Percentiles rank a stretch among this genome's conserved stretches.
These are phyloP conservation scores for Fagopyrum esculentum DNA, from an alignment of 148 eudicot species.

Conservation along the genomic window DNA sequence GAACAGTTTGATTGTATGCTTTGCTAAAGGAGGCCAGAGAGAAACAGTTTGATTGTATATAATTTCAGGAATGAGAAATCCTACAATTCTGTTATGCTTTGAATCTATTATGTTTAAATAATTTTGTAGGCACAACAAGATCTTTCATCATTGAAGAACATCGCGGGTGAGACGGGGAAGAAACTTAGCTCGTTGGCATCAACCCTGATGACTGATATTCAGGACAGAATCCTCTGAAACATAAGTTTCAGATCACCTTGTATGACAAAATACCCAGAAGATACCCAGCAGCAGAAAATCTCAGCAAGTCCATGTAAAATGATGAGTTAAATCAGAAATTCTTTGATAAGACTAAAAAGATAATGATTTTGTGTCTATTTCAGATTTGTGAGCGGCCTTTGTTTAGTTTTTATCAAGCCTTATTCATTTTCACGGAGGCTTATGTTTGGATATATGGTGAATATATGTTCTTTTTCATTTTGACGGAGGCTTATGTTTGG, in stretches of 20 bases:
- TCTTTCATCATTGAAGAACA: slow-evolving; percentile 57
- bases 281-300: background rate
- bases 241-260: background rate
- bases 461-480: background rate
- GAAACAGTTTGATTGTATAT: background rate
- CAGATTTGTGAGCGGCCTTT: background rate
- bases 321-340: slow-evolving; percentile 10
- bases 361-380: background rate
- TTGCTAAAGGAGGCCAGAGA: background rate
- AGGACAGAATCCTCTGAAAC: slow-evolving; percentile 51
- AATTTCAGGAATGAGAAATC: background rate
- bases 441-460: no score
- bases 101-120: no score
- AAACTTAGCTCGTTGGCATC: slow-evolving; percentile 57
- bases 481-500: background rate
- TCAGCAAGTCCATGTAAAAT: slow-evolving; percentile 9
- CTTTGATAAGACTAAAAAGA: background rate
- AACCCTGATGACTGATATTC: slow-evolving; percentile 44
- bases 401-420: background rate
- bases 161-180: slow-evolving; percentile 76
- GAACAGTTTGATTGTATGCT: background rate
- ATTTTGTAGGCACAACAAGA: slow-evolving; percentile 57
- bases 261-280: background rate
- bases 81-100: background rate
- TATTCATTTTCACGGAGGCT: background rate